A percentile compares a stretch with the other conserved stretches of the same genome.
These are phyloP conservation scores for Xerocomus spinulosus DNA, from an alignment of 768 basidiomycete species.

Conservation along the genomic window DNA sequence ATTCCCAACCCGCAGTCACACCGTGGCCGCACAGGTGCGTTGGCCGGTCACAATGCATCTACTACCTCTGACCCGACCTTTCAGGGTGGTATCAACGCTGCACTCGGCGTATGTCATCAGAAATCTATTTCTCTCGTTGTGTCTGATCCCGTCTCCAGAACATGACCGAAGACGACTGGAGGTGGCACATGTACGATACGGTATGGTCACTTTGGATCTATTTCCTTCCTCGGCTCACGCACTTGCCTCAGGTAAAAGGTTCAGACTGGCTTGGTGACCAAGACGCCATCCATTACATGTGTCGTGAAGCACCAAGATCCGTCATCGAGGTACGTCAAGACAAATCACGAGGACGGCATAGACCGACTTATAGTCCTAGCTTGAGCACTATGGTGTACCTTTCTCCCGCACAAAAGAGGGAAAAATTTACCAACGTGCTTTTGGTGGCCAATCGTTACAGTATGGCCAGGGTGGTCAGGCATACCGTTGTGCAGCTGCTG, in stretches of 20 bases:
- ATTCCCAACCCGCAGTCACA: slow-evolving; percentile 97
- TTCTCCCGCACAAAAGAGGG: slow-evolving; percentile 98
- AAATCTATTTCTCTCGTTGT: slow-evolving; percentile 4
- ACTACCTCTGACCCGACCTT: slow-evolving; percentile 11
- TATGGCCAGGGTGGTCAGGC: slow-evolving; percentile 99
- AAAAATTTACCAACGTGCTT: slow-evolving; percentile 99
- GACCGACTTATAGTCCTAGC: slow-evolving; percentile 41
- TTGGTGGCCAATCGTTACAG: slow-evolving; percentile 96
- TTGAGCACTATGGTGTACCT: slow-evolving; percentile 97
- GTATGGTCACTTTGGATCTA: slow-evolving; percentile 40
- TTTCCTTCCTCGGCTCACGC: slow-evolving; percentile 13
- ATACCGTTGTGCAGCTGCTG: slow-evolving; percentile 97
- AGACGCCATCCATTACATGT: slow-evolving; percentile 99
- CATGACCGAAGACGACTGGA: slow-evolving; percentile 99
- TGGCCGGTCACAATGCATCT: background rate
- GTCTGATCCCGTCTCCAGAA: slow-evolving; percentile 46
- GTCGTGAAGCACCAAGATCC: slow-evolving; percentile 89
- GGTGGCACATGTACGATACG: slow-evolving; percentile 98
- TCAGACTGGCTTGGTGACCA: slow-evolving; percentile 99
- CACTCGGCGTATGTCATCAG: slow-evolving; percentile 68
- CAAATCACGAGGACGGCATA: background rate
- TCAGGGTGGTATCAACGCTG: slow-evolving; percentile 97
- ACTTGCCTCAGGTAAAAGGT: slow-evolving; percentile 77
- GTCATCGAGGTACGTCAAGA: slow-evolving; percentile 72
- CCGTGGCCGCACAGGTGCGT: slow-evolving; percentile 91